Base-by-base conservation (phyloP, 371 early-diverging fungal species). In the Massospora cicadina region DNA sequence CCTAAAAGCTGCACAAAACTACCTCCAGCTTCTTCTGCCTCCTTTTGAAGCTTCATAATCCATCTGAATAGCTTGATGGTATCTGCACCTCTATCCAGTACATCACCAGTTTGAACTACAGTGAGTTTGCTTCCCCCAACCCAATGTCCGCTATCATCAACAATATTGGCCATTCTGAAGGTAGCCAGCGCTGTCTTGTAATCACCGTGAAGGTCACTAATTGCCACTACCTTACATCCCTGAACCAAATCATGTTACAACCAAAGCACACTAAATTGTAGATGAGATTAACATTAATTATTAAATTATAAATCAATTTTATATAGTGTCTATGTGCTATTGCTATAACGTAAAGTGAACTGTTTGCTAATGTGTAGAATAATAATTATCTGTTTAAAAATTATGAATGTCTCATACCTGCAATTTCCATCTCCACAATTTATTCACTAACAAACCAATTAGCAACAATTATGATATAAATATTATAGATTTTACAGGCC, bases 151-250 rank as follows among this genome's bases (percentile, higher is more conserved):
- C 79, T 69, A 0, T 73, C 66, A 65, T 90, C 79, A 55, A 83
- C 71, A 31, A 88, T 56, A 13, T 76, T 76, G 58, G 87, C 81
- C 70, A 86, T 76, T 23, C 72, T 70, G 12, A 88, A 71, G 7
- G 84, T 82, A 3, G 67, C 70, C 0, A 81, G 56, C 0, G 83
- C 76, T 25, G 81, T 77, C 7, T 69, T 64, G 23, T 79, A 70
- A 66, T 88, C 89, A 5, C 87, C 86, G 66, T 90, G 90, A 28
- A 88, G 70, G 72, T 90, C 90, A 3, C 87, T 88, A 58, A 87
- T 70, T 21, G 87, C 89, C 12, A 87, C 79, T 63, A 87, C 82
- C 43, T 43, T 43, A 43, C 5, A 17, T 43, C 17, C 43, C 43
- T 5, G 17, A 43, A 43, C 17, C 43, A 43, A 43, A 17, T 43